Evolutionary conservation across 768 basidiomycete species (phyloP).

Genomic region (Suillus placidus): DNA sequence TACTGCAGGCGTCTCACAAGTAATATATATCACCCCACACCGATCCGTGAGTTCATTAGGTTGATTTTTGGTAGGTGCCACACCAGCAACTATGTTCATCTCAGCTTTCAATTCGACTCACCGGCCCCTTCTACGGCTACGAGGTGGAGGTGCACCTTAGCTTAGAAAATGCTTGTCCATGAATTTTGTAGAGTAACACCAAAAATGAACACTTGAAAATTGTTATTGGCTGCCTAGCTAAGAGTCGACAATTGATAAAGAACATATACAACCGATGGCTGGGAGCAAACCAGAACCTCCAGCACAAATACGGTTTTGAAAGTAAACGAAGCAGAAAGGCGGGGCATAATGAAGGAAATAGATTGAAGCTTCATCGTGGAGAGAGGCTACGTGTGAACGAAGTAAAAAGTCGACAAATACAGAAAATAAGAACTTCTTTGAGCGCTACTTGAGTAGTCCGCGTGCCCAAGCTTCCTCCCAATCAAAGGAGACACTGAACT

Average conservation of each 20-base stretch:
- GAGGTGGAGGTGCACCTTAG: neutral
- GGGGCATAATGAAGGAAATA: neutral
- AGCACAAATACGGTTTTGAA: neutral
- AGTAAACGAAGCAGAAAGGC: neutral
- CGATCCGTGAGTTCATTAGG: too few species aligned
- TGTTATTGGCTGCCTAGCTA: neutral
- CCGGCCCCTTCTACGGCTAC: neutral
- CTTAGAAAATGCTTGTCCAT: neutral
- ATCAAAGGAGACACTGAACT: neutral
- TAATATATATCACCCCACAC: neutral
- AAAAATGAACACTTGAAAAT: neutral
- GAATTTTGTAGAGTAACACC: neutral
- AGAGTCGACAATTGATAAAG: neutral
- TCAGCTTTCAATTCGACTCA: neutral
- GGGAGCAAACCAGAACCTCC: neutral
- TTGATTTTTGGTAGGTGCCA: neutral
- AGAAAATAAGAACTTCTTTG: neutral
- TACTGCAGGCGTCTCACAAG: neutral
- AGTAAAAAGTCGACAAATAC: neutral
- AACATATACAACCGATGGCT: neutral
- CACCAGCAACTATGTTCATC: neutral
- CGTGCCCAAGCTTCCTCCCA: conserved; percentile 5
- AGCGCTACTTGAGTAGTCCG: neutral
- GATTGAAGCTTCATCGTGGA: neutral
- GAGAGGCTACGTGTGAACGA: neutral